phyloP scores from a whole-genome alignment of 31 red algal species.

The Asparagopsis taxiformis region DNA sequence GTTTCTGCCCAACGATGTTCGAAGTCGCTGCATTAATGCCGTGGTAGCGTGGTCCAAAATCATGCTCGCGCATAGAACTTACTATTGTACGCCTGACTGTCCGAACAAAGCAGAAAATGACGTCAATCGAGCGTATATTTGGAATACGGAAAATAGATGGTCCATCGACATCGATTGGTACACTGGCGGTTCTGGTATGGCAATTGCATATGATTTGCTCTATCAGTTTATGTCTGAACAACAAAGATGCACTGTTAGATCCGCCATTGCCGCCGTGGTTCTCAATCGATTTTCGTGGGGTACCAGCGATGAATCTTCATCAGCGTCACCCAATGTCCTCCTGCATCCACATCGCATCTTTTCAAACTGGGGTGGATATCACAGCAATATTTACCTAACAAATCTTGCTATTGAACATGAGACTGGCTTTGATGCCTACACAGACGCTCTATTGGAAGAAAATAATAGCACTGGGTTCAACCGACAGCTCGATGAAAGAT shows the following conservation, averaged over 20 bases:
- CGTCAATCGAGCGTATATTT: neutral
- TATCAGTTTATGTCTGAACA: conserved; percentile 7
- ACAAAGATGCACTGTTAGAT: conserved; percentile 2
- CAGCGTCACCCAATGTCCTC: conserved; percentile 20
- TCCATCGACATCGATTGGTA: neutral
- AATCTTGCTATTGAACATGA: conserved; percentile 44
- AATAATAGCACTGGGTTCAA: conserved; percentile 31
- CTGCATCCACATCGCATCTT: conserved; percentile 22
- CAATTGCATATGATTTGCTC: conserved; percentile 26
- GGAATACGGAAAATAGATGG: conserved; percentile 5
- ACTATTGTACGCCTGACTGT: conserved; percentile 17
- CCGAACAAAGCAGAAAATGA: neutral
- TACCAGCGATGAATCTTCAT: conserved; percentile 12
- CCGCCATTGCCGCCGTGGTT: conserved; percentile 10
- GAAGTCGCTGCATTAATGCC: conserved; percentile 10
- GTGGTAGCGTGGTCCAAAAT: conserved; percentile 24
- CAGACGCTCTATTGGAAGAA: conserved; percentile 6
- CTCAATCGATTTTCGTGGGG: conserved; percentile 30
- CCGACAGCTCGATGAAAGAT: conserved; percentile 14
- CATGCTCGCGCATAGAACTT: conserved; percentile 16
- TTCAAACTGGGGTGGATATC: conserved; percentile 19
- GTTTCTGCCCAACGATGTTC: conserved; percentile 22
- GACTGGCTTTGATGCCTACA: conserved; percentile 30
- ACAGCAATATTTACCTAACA: conserved; percentile 41
- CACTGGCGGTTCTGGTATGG: conserved; percentile 18